phyloP scores from a whole-genome alignment of 2,329 filamentous ascomycete genomes.

The Microthyrium microscopicum region DNA sequence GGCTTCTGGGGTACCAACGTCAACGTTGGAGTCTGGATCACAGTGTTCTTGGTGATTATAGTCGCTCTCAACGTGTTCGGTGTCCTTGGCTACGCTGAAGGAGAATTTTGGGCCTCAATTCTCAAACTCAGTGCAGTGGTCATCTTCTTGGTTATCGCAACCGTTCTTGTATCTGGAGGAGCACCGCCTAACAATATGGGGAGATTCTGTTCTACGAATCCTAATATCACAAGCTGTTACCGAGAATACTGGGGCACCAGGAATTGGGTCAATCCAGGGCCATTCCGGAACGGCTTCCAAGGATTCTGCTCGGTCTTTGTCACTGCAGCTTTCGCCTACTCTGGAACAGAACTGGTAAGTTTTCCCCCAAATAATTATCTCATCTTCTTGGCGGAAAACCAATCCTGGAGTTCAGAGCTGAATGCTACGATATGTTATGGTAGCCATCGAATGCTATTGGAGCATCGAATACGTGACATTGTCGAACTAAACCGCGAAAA shows the following conservation, averaged over 20 bases:
- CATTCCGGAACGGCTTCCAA: constrained; percentile 43
- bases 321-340: constrained; percentile 45
- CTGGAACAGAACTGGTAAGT: constrained; percentile 47
- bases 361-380: too few species aligned
- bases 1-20: constrained; percentile 35
- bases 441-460: too few species aligned
- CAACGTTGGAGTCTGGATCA: constrained; percentile 38
- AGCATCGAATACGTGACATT: too few species aligned
- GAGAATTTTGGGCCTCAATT: constrained; percentile 22
- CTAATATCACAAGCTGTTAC: neutral
- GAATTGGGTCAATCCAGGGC: constrained; percentile 35
- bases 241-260: constrained; percentile 15
- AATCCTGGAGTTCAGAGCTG: too few species aligned
- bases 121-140: constrained; percentile 21
- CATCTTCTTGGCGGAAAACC: too few species aligned
- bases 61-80: constrained; percentile 38
- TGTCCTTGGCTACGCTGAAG: constrained; percentile 39
- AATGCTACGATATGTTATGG: too few species aligned
- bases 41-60: constrained; percentile 35
- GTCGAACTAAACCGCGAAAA: too few species aligned
- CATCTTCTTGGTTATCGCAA: constrained; percentile 24
- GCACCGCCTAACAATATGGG: constrained; percentile 11
- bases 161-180: constrained; percentile 9
- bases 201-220: constrained; percentile 4
- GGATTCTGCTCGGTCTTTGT: constrained; percentile 48